phyloP scores from a whole-genome alignment of 805 yeast species.

The Suhomyces sp. region DNA sequence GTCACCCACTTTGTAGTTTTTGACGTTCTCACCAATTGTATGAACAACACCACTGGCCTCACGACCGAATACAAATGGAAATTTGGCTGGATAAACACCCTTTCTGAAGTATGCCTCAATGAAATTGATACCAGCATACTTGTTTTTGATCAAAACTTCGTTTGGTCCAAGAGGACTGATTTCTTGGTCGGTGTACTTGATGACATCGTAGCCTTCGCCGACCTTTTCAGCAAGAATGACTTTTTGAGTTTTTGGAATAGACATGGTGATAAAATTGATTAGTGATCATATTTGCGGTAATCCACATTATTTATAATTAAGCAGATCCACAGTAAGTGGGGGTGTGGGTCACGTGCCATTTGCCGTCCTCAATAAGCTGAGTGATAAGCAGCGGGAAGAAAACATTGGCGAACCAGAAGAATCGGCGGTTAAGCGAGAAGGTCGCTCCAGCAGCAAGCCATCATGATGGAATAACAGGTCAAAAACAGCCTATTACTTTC shows the following conservation, averaged over 20 bases:
- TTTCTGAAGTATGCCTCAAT: conserved; percentile 80
- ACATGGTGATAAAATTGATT: conserved; percentile 5
- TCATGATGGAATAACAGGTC: no score
- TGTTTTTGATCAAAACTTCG: conserved; percentile 70
- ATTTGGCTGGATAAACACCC: conserved; percentile 63
- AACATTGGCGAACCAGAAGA: no score
- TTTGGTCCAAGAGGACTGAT: conserved; percentile 54
- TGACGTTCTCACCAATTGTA: conserved; percentile 58
- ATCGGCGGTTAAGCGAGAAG: no score
- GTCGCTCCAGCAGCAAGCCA: no score
- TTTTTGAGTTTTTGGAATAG: conserved; percentile 55
- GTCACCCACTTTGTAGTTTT: conserved; percentile 62
- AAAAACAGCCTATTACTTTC: no score
- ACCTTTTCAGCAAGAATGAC: conserved; percentile 52
- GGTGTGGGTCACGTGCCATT: no score
- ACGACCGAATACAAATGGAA: conserved; percentile 69
- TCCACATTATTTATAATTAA: not conserved
- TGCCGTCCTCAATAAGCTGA: no score
- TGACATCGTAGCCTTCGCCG: conserved; percentile 55
- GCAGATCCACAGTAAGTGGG: no score
- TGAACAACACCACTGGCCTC: conserved; percentile 72
- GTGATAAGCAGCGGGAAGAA: no score
- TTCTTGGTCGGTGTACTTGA: conserved; percentile 56
- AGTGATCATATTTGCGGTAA: not conserved
- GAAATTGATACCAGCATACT: conserved; percentile 76